Base-by-base conservation (phyloP, 768 basidiomycete genomes). In the Xerocomellus amylosporus region DNA sequence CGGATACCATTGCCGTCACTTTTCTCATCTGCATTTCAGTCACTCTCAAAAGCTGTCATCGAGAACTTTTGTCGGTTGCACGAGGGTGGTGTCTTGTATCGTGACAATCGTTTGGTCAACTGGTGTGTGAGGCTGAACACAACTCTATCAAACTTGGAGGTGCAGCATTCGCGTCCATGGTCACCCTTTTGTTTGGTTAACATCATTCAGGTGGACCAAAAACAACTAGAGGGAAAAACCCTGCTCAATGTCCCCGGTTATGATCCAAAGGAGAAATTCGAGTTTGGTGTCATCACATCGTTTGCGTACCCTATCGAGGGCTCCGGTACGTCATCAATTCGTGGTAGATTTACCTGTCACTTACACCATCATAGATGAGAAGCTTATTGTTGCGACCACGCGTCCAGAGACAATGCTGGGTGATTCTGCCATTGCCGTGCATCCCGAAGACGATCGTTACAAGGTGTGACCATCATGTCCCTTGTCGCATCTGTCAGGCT, bases 351-450 rank as follows among this genome's bases (percentile, higher is more conserved):
- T 46, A 9, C 34, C 19, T 47, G 46, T 49, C 22, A 39, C 22
- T 57, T 5, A 22, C 28, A 20, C 30, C 20, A 28, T 20, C 3
- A 4, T 53, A 88, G 94, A 96, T 50, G 95, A 98, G 67, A 87
- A 79, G 66, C 87, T 99, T 55, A 78, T 97, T 49, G 86, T 99
- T 37, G 96, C 97, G 1, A 99, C 97, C 1, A 98, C 96, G 6
- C 92, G 97, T 77, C 95, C 95, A 0, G 97, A 98, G 72, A 98
- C 97, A 0, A 96, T 98, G 92, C 80, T 99, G 0, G 97, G 97
- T 34, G 97, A 98, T 79, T 93, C 94, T 2, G 97, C 91, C 26
- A 87, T 99, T 22, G 97, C 97, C 28, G 92, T 98, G 0, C 96
- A 99, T 72, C 95, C 94, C 3, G 83, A 95, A 54, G 96, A 98